phyloP scores from a whole-genome alignment of 2,329 filamentous ascomycete species.

The Sordariomycetes sp. region DNA sequence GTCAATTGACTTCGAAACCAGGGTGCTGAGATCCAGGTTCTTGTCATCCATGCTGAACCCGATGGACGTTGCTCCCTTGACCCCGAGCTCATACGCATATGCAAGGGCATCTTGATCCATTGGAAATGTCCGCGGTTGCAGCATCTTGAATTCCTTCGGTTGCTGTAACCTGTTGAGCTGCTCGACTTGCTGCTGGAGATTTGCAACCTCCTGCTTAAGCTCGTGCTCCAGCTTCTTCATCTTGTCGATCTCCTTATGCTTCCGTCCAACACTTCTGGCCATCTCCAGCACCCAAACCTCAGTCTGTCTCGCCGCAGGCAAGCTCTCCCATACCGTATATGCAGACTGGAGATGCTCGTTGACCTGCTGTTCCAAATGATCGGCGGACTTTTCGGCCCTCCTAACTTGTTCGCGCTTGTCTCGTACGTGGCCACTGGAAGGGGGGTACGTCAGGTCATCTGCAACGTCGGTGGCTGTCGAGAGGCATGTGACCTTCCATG shows the following conservation, averaged over 20 bases:
- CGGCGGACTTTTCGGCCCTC: constrained; percentile 41
- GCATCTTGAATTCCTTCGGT: constrained; percentile 47
- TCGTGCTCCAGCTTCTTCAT: constrained; percentile 40
- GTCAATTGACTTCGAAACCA: constrained; percentile 46
- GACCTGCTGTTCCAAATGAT: constrained; percentile 58
- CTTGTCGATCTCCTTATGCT: constrained; percentile 44
- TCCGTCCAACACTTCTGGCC: constrained; percentile 48
- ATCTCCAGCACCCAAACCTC: constrained; percentile 55
- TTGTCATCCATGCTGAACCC: constrained; percentile 42
- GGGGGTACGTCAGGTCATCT: constrained; percentile 43
- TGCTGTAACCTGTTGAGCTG: constrained; percentile 50
- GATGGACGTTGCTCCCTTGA: constrained; percentile 27
- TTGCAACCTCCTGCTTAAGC: constrained; percentile 46
- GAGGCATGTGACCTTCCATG: constrained; percentile 49
- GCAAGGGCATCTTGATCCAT: constrained; percentile 39
- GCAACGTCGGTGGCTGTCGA: constrained; percentile 37
- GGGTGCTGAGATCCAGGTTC: constrained; percentile 39
- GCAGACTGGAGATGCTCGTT: constrained; percentile 68
- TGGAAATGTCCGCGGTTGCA: constrained; percentile 41
- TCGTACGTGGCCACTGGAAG: constrained; percentile 25
- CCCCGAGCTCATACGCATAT: constrained; percentile 34
- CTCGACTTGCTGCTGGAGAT: constrained; percentile 49
- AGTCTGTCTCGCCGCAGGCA: constrained; percentile 45
- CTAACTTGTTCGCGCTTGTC: constrained; percentile 37
- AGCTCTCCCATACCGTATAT: constrained; percentile 65